These are phyloP conservation scores for Tuctoria greenei DNA, from an alignment of 176 grass and related monocot genomes.

Conservation along the genomic window DNA sequence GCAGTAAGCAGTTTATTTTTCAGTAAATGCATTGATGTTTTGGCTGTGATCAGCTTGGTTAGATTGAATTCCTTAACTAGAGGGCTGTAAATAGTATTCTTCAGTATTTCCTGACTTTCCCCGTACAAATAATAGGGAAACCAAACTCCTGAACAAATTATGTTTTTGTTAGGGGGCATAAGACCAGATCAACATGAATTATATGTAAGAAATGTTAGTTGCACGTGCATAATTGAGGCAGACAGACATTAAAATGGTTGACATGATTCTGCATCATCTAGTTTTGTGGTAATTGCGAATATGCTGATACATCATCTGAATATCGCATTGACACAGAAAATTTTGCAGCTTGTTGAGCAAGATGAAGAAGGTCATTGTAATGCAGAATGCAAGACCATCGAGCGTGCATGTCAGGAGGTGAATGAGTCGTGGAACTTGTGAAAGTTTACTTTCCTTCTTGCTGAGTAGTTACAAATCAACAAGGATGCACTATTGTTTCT, in stretches of 20 bases:
- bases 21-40: background rate
- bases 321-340: background rate
- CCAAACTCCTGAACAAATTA: background rate
- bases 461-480: background rate
- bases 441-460: background rate
- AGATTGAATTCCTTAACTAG: background rate
- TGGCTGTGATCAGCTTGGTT: background rate
- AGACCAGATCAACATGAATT: background rate
- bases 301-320: background rate
- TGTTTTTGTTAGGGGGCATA: background rate
- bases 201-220: background rate
- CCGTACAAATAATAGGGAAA: background rate
- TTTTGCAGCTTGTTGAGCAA: conserved; percentile 89
- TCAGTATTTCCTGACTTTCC: background rate
- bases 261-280: background rate
- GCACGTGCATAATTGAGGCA: background rate
- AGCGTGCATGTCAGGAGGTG: conserved; percentile 92
- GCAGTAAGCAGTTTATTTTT: background rate
- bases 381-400: conserved; percentile 91
- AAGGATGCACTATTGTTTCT: background rate
- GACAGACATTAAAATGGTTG: background rate
- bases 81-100: too few species aligned
- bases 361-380: conserved; percentile 89
- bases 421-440: background rate
- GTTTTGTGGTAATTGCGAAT: background rate